phyloP scores from a whole-genome alignment of 2,329 filamentous ascomycete species.

The Paraphaeosphaeria sporulosa region DNA sequence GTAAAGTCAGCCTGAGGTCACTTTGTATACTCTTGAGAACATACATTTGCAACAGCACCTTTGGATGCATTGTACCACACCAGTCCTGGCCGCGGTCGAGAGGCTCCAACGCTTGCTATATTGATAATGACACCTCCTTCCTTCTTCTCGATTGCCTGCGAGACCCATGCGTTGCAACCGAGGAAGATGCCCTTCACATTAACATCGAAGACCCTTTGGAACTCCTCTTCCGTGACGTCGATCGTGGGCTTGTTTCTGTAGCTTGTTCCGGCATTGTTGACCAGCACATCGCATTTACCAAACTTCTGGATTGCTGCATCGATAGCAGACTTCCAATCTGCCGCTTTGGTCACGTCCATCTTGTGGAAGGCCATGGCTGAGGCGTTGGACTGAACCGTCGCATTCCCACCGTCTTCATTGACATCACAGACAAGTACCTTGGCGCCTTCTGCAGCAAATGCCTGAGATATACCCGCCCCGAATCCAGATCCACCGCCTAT shows the following conservation, averaged over 20 bases:
- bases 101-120: conserved; percentile 70
- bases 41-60: conserved; percentile 33
- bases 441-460: conserved; percentile 67
- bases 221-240: conserved; percentile 71
- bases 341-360: conserved; percentile 62
- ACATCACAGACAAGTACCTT: conserved; percentile 70
- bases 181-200: conserved; percentile 74
- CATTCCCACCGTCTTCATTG: conserved; percentile 60
- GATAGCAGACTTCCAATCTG: conserved; percentile 62
- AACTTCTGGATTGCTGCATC: conserved; percentile 61
- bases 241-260: conserved; percentile 64
- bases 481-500: conserved; percentile 69
- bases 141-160: conserved; percentile 65
- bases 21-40: conserved; percentile 17
- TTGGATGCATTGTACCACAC: conserved; percentile 19
- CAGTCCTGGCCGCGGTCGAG: conserved; percentile 64
- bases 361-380: conserved; percentile 45
- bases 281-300: conserved; percentile 65
- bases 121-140: conserved; percentile 69
- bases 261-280: conserved; percentile 68
- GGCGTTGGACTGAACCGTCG: conserved; percentile 55
- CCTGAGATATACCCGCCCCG: conserved; percentile 66
- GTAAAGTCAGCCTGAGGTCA: not conserved
- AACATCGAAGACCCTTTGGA: conserved; percentile 71
- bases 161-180: conserved; percentile 66